Percentiles rank a stretch among this genome's conserved stretches.
phyloP scores from a whole-genome alignment of 1,284 basidiomycete genomes.

The Pseudozyma hubeiensis region DNA sequence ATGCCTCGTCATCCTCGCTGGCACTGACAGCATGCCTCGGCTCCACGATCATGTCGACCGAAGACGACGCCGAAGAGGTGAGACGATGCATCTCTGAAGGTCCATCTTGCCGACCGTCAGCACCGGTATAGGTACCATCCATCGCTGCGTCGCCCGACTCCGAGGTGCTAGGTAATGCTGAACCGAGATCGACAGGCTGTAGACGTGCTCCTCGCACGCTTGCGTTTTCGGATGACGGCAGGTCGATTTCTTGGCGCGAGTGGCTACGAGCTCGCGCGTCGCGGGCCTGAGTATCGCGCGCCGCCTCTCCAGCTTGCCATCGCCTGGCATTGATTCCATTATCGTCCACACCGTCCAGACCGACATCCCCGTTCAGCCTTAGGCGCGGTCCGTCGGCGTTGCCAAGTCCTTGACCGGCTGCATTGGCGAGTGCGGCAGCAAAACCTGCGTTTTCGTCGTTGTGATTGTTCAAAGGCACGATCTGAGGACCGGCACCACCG shows the following conservation, averaged over 20 bases:
- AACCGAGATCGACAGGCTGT: slow-evolving; percentile 2
- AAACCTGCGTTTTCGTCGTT: slow-evolving; percentile 14
- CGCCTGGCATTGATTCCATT: slow-evolving; percentile 7
- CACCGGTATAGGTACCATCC: neutral
- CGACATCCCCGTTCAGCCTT: slow-evolving; percentile 10
- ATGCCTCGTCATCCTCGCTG: slow-evolving; percentile 27
- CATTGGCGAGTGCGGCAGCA: slow-evolving; percentile 11
- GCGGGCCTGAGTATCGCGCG: slow-evolving; percentile 2
- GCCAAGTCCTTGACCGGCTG: slow-evolving; percentile 12
- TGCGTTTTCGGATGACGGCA: slow-evolving; percentile 3
- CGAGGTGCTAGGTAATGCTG: slow-evolving; percentile 6
- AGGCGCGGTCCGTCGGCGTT: slow-evolving; percentile 10
- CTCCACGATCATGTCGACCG: slow-evolving; percentile 13
- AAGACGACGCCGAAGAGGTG: slow-evolving; percentile 15
- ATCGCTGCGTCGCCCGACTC: neutral
- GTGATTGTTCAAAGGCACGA: slow-evolving; percentile 17
- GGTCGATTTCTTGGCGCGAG: slow-evolving; percentile 2
- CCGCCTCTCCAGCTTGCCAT: slow-evolving; percentile 6
- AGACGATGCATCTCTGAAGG: slow-evolving; percentile 26
- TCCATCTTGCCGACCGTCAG: slow-evolving; percentile 6
- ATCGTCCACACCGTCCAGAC: slow-evolving; percentile 20
- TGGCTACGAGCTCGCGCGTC: slow-evolving; percentile 6
- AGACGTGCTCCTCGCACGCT: neutral
- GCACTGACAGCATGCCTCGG: slow-evolving; percentile 16
- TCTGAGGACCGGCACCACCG: slow-evolving; percentile 21